These are phyloP conservation scores for Auriscalpium microsporum DNA, from an alignment of 768 basidiomycete species.

Conservation along the genomic window DNA sequence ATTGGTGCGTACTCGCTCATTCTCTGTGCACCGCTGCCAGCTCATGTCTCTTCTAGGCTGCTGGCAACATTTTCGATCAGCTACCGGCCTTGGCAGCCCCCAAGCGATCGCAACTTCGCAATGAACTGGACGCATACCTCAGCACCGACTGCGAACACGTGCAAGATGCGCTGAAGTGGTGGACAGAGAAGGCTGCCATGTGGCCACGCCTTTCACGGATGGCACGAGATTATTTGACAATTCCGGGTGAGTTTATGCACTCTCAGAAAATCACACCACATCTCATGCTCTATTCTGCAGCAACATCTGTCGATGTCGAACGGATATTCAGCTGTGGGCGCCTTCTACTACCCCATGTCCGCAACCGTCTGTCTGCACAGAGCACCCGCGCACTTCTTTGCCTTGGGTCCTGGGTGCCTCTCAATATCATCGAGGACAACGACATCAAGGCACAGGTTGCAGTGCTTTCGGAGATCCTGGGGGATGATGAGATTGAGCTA, in stretches of 20 bases:
- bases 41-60: no score
- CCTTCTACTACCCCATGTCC: slow-evolving; percentile 5
- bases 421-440: slow-evolving; percentile 21
- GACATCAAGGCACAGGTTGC: no score
- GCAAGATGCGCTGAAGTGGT: background rate
- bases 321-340: slow-evolving; percentile 9
- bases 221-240: slow-evolving; percentile 11
- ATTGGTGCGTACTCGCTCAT: no score
- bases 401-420: slow-evolving; percentile 24
- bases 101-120: background rate
- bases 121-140: background rate
- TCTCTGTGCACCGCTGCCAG: no score
- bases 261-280: no score
- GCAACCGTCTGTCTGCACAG: background rate
- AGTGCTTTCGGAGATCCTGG: no score
- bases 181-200: background rate
- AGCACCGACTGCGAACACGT: background rate
- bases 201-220: background rate
- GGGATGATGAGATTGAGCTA: no score
- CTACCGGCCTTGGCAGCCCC: background rate
- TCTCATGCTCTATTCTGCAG: slow-evolving; percentile 2
- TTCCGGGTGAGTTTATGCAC: slow-evolving; percentile 20
- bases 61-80: background rate
- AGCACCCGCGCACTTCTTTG: slow-evolving; percentile 24
- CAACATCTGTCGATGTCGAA: slow-evolving; percentile 10